Conservation (phyloP, 129 eudicot genomes). For the Silybum marianum region DNA sequence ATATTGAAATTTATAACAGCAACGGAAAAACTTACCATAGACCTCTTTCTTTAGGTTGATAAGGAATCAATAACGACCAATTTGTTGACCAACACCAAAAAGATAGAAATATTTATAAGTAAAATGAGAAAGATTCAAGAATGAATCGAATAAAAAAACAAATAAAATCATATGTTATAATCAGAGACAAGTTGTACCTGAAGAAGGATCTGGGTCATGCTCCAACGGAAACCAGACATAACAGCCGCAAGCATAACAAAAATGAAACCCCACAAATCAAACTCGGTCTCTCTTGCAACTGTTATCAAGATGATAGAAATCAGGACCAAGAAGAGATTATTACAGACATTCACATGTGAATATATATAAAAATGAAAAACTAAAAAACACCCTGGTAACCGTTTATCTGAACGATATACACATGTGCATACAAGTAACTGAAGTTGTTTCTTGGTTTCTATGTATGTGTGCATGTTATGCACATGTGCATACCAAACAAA, state of each 20-base stretch:
- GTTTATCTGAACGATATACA: too few species aligned
- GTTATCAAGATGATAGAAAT: constrained; percentile 11
- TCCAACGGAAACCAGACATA: constrained; percentile 99
- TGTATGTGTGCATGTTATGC: too few species aligned
- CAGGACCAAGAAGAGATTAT: not conserved
- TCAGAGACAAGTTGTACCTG: constrained; percentile 54
- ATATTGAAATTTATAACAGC: not conserved
- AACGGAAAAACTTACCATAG: constrained; percentile 70
- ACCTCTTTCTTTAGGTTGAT: constrained; percentile 66
- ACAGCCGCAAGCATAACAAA: constrained; percentile 99
- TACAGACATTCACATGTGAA: not conserved
- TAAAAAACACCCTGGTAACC: too few species aligned
- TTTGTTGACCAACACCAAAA: constrained; percentile 35
- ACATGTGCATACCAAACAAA: too few species aligned
- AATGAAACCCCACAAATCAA: constrained; percentile 89
- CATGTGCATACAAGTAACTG: too few species aligned
- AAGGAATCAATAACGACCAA: constrained; percentile 39
- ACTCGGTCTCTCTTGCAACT: constrained; percentile 96
- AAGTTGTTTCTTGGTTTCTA: too few species aligned
- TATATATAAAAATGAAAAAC: too few species aligned
- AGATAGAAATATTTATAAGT: constrained; percentile 27
- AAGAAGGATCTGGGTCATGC: constrained; percentile 97
- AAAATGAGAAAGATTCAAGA: constrained; percentile 1
- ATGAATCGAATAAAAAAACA: not conserved
- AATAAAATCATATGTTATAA: not conserved